These are phyloP conservation scores for Dictyostelium purpureum DNA, from an alignment of 78 protist species.

Conservation along the genomic window DNA sequence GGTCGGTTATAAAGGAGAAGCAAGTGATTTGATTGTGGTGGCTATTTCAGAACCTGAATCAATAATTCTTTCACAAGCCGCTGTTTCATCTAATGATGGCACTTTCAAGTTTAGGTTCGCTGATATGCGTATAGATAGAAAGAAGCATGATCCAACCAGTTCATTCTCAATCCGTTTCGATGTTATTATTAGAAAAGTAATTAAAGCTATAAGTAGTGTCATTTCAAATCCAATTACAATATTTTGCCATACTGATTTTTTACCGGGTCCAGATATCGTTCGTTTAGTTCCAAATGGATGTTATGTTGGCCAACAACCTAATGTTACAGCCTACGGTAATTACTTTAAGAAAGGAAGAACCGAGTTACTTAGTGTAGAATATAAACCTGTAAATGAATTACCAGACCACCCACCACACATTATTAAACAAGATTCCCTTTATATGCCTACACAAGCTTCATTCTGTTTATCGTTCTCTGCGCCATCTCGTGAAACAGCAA, in stretches of 20 bases:
- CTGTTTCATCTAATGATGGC: conserved; percentile 8
- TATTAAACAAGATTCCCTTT: conserved; percentile 26
- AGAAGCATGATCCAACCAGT: conserved; percentile 45
- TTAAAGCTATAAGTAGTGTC: not conserved
- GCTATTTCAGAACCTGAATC: conserved; percentile 45
- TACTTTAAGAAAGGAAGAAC: conserved; percentile 46
- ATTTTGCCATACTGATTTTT: conserved; percentile 23
- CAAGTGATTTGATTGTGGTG: conserved; percentile 28
- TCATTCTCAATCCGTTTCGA: conserved; percentile 11
- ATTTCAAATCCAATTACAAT: not conserved
- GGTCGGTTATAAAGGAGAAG: not conserved
- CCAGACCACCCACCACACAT: conserved; percentile 15
- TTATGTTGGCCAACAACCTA: conserved; percentile 12
- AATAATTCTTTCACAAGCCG: conserved; percentile 23
- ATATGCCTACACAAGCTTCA: conserved; percentile 47
- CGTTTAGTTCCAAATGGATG: conserved; percentile 39
- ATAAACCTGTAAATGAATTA: not conserved
- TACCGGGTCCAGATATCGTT: conserved; percentile 32
- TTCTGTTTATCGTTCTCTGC: conserved; percentile 18
- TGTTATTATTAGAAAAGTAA: not conserved
- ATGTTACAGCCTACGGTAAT: conserved; percentile 25
- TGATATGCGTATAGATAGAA: conserved; percentile 47
- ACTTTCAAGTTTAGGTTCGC: conserved; percentile 11
- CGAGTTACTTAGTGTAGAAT: conserved; percentile 21
- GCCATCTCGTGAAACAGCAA: conserved; percentile 7